Percentiles rank a stretch among this genome's conserved stretches.
phyloP scores from a whole-genome alignment of 257 asterid genomes.

The Buddleja alternifolia region DNA sequence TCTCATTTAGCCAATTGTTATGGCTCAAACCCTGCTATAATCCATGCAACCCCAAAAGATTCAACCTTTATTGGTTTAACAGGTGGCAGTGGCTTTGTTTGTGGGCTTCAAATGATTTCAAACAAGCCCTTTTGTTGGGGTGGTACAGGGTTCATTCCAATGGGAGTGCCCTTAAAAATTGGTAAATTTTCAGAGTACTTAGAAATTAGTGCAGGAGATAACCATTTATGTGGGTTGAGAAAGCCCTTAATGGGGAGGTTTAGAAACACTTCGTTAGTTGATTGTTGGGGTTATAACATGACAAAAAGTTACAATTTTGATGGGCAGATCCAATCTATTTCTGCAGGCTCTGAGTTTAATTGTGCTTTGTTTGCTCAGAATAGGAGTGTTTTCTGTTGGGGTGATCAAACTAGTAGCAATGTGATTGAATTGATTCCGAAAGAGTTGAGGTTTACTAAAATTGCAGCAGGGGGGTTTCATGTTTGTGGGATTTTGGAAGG shows the following conservation, averaged over 20 bases:
- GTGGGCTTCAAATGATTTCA: constrained; percentile 68
- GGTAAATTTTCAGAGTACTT: constrained; percentile 55
- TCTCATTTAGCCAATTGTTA: constrained; percentile 73
- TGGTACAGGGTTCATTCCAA: constrained; percentile 57
- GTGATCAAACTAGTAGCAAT: constrained; percentile 71
- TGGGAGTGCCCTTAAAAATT: constrained; percentile 60
- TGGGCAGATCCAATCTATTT: constrained; percentile 80
- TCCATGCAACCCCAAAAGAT: constrained; percentile 62
- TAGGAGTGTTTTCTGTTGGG: constrained; percentile 86
- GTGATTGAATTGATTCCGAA: constrained; percentile 60
- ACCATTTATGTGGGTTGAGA: constrained; percentile 84
- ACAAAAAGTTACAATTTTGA: constrained; percentile 59
- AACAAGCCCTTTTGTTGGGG: constrained; percentile 92
- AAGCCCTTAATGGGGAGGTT: constrained; percentile 68
- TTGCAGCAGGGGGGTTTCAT: constrained; percentile 93
- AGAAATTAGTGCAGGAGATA: constrained; percentile 89
- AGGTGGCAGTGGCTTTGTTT: constrained; percentile 81
- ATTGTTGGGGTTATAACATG: constrained; percentile 98
- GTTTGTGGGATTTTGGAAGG: constrained; percentile 87
- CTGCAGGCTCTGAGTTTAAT: constrained; percentile 87
- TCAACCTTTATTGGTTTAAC: constrained; percentile 64
- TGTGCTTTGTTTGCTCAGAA: constrained; percentile 81
- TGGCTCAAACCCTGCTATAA: constrained; percentile 70
- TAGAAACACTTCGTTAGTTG: constrained; percentile 69
- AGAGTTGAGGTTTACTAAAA: constrained; percentile 54